Base-by-base conservation (phyloP, 2,329 filamentous ascomycete species). In the Penicillium glabrum region DNA sequence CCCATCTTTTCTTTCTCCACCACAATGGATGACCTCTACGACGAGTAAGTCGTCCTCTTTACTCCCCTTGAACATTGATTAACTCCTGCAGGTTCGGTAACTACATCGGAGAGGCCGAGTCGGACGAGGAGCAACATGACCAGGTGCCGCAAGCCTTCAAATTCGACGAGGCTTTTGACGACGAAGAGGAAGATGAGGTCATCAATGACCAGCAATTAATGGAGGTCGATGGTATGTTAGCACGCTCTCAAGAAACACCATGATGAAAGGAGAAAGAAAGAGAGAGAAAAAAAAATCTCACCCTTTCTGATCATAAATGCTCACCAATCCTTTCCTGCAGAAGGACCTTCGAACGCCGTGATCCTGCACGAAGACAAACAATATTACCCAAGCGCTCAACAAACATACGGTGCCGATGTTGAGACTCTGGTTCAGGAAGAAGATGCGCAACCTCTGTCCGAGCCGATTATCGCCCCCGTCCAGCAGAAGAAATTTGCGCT, bases 311-410 rank as follows among this genome's bases (percentile, higher is more conserved):
- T 33, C 33, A 19, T 50, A n/a, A 27, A 21, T 37, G 56, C 24
- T 56, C 47, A 50, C 51, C 60, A 39, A 19, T 13, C 26, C 3
- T 63, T 84, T 84, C 53, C 86, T 46, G 86, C 91, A 74, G 89
- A 93, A 48, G 92, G 90, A 14, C 90, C 93, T 3, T 97, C 93
- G 5, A 99, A 98, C 75, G 93, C 95, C 51, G 92, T 99, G n/a
- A 85, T 99, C 56, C 84, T 99, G 46, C 95, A 99, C 78, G 95
- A 99, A 81, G 95, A 99, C 79, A 99, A 99, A 76, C 95, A 98
- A 74, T 99, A 99, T 77, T 99, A 99, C 72, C 95, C 95, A 29
- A 96, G 93, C n/a, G 95, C 95, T 55, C 88, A 93, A 71, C 95
- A 99, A 75, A 88, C 96, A 43, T 99, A 98, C 73, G 95, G 95